Base-by-base conservation (phyloP, 2,329 filamentous ascomycete genomes). In the Xylaria sp. region DNA sequence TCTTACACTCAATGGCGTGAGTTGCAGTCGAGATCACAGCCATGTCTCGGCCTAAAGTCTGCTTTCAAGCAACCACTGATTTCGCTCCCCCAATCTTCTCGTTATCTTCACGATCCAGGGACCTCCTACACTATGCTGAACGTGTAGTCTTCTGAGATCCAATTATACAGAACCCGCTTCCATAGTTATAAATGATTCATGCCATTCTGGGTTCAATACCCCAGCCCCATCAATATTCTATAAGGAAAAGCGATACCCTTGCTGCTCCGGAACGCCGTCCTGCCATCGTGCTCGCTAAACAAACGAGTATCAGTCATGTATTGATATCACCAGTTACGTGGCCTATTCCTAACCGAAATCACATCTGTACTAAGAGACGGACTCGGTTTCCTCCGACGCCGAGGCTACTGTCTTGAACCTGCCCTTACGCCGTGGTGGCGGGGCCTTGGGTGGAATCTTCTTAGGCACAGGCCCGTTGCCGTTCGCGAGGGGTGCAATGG, bases 401-500 rank as follows among this genome's bases (percentile, higher is more conserved):
- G 71, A 51, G 12, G 66, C 51, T 15, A 56, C 63, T 9, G 68
- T 53, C 67, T 77, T 80, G 66, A 79, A 73, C 68, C 78, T 78
- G 37, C 80, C 81, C 63, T 75, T 77, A 42, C 82, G 75, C 65
- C 82, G 76, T 5, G 82, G 82, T 2, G 73, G 73, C 46, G 70
- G 77, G 35, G 72, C 70, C 57, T 73, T 71, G 31, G 76, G 77
- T 11, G 75, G 69, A 50, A 80, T 76, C 51, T 67, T 73, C 56
- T 72, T 74, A 5, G 50, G 23, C 12, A 54, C 43, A 25, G 15
- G 35, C 45, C 38, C 66, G 45, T 53, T 60, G 12, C 40, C 50
- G 17, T 59, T 57, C n/a, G 46, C 14, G 8, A 49, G 46, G 19
- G 40, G 58, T 6, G 51, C 31, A 6, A 59, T 38, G 28, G 70